Evolutionary conservation across 139 green algal species (phyloP).

Genomic region (Chlorella ohadii): DNA sequence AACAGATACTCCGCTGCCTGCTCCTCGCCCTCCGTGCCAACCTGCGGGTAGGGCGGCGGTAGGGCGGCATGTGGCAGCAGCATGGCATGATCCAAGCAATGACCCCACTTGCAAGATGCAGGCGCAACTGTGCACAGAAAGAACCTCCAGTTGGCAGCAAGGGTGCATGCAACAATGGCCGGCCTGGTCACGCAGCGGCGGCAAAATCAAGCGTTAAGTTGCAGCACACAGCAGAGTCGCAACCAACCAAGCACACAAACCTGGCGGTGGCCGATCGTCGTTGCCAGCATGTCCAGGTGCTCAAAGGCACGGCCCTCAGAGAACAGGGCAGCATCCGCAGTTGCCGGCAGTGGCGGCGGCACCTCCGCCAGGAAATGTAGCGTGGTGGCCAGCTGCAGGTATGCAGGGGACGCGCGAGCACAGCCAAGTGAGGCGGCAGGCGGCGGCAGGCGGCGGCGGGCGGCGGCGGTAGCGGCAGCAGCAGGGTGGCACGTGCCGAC

Average conservation of each 20-base stretch:
- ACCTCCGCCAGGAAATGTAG: not conserved
- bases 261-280: slow-evolving; percentile 55
- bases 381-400: not conserved
- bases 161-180: not conserved
- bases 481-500: no score
- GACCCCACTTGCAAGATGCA: no score
- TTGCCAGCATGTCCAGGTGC: slow-evolving; percentile 50
- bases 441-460: not conserved
- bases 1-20: slow-evolving; percentile 40
- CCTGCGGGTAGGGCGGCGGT: slow-evolving; percentile 20
- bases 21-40: slow-evolving; percentile 41
- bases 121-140: no score
- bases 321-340: slow-evolving; percentile 40
- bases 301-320: slow-evolving; percentile 61
- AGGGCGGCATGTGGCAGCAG: not conserved
- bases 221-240: not conserved
- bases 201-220: no score
- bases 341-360: slow-evolving; percentile 27
- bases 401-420: not conserved
- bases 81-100: no score
- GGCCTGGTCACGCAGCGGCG: no score
- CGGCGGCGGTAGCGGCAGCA: not conserved
- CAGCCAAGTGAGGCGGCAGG: no score
- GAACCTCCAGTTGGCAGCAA: not conserved
- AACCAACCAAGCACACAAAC: not conserved